Evolutionary conservation across 208 protist genomes (phyloP).

Genomic region (Acanthamoeba triangularis): DNA sequence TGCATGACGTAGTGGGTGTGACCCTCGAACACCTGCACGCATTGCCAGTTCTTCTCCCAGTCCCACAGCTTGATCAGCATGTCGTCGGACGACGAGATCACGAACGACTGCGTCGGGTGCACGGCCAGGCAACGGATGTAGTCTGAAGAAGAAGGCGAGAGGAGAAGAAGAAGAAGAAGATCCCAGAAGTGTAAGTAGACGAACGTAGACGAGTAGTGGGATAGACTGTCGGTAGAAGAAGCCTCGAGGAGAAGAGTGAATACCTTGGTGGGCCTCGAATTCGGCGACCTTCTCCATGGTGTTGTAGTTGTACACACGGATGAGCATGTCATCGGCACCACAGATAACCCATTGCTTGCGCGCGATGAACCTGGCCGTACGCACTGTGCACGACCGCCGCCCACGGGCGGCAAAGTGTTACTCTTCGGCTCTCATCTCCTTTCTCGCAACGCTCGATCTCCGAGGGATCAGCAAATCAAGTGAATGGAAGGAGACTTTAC

Average conservation of each 20-base stretch:
- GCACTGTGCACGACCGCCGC: conserved; percentile 88
- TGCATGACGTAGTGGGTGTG: conserved; percentile 99
- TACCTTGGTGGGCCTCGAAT: conserved; percentile 96
- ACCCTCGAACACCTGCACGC: conserved; percentile 97
- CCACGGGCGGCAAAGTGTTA: too few species aligned
- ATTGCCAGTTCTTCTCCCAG: conserved; percentile 97
- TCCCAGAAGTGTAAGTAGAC: neutral
- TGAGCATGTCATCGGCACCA: conserved; percentile 96
- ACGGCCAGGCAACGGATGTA: conserved; percentile 98
- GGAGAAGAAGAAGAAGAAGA: neutral
- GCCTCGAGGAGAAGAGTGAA: neutral
- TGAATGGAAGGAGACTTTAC: conserved; percentile 54
- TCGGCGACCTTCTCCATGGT: conserved; percentile 98
- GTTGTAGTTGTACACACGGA: conserved; percentile 99
- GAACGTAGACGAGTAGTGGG: neutral
- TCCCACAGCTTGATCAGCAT: conserved; percentile 99
- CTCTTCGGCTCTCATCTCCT: too few species aligned
- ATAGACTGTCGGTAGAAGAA: neutral
- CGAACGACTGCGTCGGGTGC: conserved; percentile 97
- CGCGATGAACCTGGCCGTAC: conserved; percentile 97
- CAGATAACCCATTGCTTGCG: conserved; percentile 98
- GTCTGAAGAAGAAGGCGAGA: conserved; percentile 85
- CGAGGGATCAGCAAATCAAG: neutral
- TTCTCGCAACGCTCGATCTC: conserved; percentile 32
- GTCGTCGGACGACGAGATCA: conserved; percentile 98